Conservation (phyloP, 352 stramenopile genomes). For the Globisporangium polare region DNA sequence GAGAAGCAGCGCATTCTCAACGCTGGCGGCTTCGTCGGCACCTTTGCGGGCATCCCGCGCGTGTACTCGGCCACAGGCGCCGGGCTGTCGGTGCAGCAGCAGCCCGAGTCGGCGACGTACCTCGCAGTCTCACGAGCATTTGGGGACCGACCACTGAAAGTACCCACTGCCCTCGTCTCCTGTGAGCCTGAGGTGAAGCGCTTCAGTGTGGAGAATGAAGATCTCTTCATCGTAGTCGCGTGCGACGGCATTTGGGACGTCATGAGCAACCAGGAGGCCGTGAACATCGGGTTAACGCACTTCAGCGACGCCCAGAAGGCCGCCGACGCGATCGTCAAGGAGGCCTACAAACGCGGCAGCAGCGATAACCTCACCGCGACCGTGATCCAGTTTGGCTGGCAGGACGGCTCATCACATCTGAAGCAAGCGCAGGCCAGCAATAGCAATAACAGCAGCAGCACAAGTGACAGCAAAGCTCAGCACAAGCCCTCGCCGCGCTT, state of each 20-base stretch:
- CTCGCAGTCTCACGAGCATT: conserved; percentile 60
- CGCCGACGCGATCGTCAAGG: conserved; percentile 47
- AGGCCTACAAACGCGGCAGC: conserved; percentile 49
- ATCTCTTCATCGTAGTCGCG: conserved; percentile 55
- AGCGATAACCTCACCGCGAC: conserved; percentile 55
- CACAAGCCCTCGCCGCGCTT: conserved; percentile 1
- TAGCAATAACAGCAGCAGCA: background rate
- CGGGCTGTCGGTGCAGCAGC: conserved; percentile 25
- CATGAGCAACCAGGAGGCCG: conserved; percentile 52
- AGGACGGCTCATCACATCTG: conserved; percentile 18
- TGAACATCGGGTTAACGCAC: conserved; percentile 39
- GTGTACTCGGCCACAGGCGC: conserved; percentile 48
- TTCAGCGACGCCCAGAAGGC: conserved; percentile 39
- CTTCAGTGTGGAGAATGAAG: conserved; percentile 29
- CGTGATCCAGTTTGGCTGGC: conserved; percentile 47
- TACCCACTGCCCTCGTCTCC: conserved; percentile 39
- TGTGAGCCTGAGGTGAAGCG: conserved; percentile 42
- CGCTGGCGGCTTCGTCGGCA: conserved; percentile 45
- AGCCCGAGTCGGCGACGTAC: conserved; percentile 31
- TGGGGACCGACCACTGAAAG: conserved; percentile 53
- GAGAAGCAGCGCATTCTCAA: conserved; percentile 50
- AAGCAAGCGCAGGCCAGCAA: conserved; percentile 18
- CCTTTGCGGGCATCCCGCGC: conserved; percentile 40
- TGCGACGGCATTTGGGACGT: conserved; percentile 69
- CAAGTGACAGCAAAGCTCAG: background rate